Percentiles rank a stretch among this genome's conserved stretches.
phyloP scores from a whole-genome alignment of 768 basidiomycete genomes.

The Lactarius pseudohatsudake region DNA sequence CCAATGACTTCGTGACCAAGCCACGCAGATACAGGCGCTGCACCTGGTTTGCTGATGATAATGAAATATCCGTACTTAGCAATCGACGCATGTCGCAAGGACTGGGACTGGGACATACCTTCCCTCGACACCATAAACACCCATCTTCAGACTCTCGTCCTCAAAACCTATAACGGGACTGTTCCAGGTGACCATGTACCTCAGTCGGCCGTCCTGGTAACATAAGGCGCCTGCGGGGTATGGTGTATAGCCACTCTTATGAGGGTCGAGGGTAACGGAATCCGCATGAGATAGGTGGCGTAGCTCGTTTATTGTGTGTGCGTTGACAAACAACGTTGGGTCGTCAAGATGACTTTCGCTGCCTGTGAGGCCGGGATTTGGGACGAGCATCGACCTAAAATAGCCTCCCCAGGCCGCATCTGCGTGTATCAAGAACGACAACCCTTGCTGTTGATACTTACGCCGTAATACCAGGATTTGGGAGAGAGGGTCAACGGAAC shows the following conservation, averaged over 20 bases:
- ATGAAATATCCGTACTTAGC: background rate
- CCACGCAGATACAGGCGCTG: conserved; percentile 41
- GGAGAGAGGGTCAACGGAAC: conserved; percentile 43
- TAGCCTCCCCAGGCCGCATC: conserved; percentile 52
- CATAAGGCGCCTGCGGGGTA: conserved; percentile 46
- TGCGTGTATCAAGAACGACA: conserved; percentile 44
- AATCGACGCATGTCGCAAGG: background rate
- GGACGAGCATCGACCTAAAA: conserved; percentile 39
- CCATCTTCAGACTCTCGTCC: conserved; percentile 37
- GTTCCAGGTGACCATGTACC: conserved; percentile 42
- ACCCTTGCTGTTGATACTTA: conserved; percentile 36
- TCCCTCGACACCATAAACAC: conserved; percentile 49
- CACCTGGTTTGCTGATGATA: conserved; percentile 46
- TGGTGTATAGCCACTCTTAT: conserved; percentile 45
- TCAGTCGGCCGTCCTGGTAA: conserved; percentile 42
- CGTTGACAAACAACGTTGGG: conserved; percentile 36
- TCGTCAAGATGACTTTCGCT: conserved; percentile 14
- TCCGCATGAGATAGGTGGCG: conserved; percentile 34
- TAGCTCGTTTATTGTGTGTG: conserved; percentile 37
- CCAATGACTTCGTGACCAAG: conserved; percentile 43
- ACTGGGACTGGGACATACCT: conserved; percentile 36
- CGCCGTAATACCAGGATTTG: conserved; percentile 40
- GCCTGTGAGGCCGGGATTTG: conserved; percentile 10
- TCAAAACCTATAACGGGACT: conserved; percentile 37
- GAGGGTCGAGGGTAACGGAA: conserved; percentile 44